Evolutionary conservation across 169 alveolate genomes (phyloP).

Genomic region (Eimeria sp.): DNA sequence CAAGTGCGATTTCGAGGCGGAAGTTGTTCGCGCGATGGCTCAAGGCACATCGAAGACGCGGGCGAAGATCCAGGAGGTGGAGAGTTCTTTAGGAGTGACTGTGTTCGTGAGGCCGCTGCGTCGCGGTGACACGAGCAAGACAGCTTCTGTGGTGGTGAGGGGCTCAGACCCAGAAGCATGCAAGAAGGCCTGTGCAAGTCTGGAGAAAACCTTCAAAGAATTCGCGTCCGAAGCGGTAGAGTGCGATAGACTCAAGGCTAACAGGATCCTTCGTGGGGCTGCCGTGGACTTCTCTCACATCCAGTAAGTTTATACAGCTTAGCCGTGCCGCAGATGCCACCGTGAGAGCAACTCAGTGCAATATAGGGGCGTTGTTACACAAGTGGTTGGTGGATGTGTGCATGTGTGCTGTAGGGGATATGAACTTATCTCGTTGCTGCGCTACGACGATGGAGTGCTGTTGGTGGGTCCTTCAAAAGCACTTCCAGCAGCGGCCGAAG

Average conservation of each 20-base stretch:
- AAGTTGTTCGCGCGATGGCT: conserved; percentile 65
- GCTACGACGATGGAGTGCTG: conserved; percentile 69
- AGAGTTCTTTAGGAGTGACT: conserved; percentile 32
- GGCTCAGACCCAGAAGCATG: conserved; percentile 48
- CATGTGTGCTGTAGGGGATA: conserved; percentile 47
- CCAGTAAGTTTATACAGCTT: conserved; percentile 1
- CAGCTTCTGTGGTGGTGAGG: conserved; percentile 25
- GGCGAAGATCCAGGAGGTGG: conserved; percentile 46
- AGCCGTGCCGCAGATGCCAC: background rate
- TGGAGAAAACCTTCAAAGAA: conserved; percentile 27
- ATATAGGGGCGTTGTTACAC: background rate
- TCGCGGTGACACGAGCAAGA: conserved; percentile 72
- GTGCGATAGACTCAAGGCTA: conserved; percentile 61
- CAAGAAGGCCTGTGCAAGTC: conserved; percentile 69
- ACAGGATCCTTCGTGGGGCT: conserved; percentile 60
- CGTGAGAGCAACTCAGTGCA: too few relatives aligned
- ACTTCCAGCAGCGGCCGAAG: conserved; percentile 31
- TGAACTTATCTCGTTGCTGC: conserved; percentile 70
- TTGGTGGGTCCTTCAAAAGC: conserved; percentile 63
- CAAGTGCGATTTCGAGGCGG: conserved; percentile 48
- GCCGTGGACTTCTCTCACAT: conserved; percentile 38
- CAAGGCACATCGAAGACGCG: conserved; percentile 58
- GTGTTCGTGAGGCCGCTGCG: conserved; percentile 34
- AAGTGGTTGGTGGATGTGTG: background rate
- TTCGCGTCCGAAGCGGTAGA: background rate